Conservation (phyloP, 768 basidiomycete genomes). For the Phaffia australis region DNA sequence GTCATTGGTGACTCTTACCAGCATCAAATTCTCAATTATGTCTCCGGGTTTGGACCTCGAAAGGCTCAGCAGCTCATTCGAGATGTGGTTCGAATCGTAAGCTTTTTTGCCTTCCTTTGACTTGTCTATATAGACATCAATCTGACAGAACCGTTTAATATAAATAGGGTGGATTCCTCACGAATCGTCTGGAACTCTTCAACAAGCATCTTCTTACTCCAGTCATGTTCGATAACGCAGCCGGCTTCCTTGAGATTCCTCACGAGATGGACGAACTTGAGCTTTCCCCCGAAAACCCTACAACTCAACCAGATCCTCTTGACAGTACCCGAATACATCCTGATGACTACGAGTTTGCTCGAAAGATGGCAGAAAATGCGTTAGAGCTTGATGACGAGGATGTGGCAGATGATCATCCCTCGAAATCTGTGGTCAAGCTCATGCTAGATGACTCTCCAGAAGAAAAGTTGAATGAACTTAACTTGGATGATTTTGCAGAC, state of each 20-base stretch:
- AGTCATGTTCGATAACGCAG: slow-evolving; percentile 82
- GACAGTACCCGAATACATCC: slow-evolving; percentile 94
- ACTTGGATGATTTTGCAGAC: slow-evolving; percentile 89
- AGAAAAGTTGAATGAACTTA: slow-evolving; percentile 77
- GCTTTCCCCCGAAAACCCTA: slow-evolving; percentile 53
- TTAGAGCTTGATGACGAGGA: slow-evolving; percentile 97
- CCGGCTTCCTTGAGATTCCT: slow-evolving; percentile 59
- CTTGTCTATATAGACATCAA: neutral
- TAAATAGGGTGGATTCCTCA: slow-evolving; percentile 67
- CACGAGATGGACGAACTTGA: slow-evolving; percentile 49
- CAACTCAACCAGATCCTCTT: slow-evolving; percentile 70
- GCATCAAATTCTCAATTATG: slow-evolving; percentile 72
- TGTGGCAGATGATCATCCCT: slow-evolving; percentile 73
- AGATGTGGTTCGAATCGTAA: slow-evolving; percentile 60
- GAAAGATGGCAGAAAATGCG: slow-evolving; percentile 97
- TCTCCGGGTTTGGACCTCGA: slow-evolving; percentile 86
- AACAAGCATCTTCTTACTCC: slow-evolving; percentile 66
- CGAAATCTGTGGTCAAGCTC: slow-evolving; percentile 71
- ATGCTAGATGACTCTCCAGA: slow-evolving; percentile 65
- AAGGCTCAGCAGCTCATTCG: slow-evolving; percentile 74
- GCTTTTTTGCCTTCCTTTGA: slow-evolving; percentile 28
- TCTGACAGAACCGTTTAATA: slow-evolving; percentile 12
- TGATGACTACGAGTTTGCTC: slow-evolving; percentile 92
- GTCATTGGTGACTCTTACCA: slow-evolving; percentile 82
- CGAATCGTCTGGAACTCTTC: slow-evolving; percentile 81